Percentiles rank a stretch among this genome's conserved stretches.
These are phyloP conservation scores for Chlamydomonas schloesseri DNA, from an alignment of 139 green algal species.

Conservation along the genomic window DNA sequence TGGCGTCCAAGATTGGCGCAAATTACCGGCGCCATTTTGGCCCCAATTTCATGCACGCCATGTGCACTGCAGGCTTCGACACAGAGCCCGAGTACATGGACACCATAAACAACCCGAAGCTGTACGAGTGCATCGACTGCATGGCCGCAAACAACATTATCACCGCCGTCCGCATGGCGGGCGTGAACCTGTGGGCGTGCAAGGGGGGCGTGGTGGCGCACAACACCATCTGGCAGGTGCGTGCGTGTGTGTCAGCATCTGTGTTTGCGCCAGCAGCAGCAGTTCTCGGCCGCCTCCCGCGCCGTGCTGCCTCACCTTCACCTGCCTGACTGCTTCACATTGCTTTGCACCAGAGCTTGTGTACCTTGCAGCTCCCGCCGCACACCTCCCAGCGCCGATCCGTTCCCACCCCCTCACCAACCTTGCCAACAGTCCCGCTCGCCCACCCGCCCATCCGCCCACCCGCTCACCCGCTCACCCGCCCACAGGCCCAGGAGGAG, in stretches of 20 bases:
- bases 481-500: background rate
- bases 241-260: no score
- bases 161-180: background rate
- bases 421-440: background rate
- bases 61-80: background rate
- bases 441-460: background rate
- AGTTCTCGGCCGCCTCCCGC: no score
- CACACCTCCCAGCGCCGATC: no score
- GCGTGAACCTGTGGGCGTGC: conserved; percentile 7
- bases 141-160: conserved; percentile 34
- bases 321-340: no score
- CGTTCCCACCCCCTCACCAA: no score
- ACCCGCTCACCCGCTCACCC: background rate
- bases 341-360: no score
- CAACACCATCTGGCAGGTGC: conserved; percentile 33
- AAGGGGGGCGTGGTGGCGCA: background rate
- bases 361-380: no score
- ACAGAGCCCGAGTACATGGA: conserved; percentile 34
- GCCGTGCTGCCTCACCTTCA: no score
- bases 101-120: conserved; percentile 1
- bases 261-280: no score
- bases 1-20: no score
- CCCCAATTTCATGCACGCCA: no score
- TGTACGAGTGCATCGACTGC: conserved; percentile 30
- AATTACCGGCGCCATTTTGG: no score